phyloP scores from a whole-genome alignment of 257 asterid species.

The Solanum clarkiae region DNA sequence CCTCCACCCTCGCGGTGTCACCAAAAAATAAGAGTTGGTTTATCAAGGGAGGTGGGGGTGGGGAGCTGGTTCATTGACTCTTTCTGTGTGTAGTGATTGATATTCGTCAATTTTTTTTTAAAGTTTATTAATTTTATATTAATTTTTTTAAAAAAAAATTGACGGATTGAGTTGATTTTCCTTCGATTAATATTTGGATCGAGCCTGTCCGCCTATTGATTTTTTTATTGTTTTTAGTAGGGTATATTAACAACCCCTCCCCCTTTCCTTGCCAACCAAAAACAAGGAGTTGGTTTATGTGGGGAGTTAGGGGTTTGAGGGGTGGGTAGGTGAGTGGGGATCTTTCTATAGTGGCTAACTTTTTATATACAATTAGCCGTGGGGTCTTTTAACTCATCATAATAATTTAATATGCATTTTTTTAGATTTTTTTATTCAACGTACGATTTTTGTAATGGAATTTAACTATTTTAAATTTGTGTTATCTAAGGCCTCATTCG shows the following conservation, averaged over 20 bases:
- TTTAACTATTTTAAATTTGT: no score
- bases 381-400: not conserved
- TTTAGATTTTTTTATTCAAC: no score
- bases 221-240: no score
- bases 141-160: no score
- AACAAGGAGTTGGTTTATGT: not conserved
- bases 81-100: no score
- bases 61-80: not conserved
- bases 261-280: not conserved
- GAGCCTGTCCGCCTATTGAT: no score
- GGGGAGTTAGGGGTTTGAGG: not conserved
- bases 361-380: not conserved
- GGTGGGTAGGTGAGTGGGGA: not conserved
- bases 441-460: fast-evolving
- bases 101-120: no score
- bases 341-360: not conserved
- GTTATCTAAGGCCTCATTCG: fast-evolving
- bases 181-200: no score
- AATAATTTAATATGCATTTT: not conserved
- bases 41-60: not conserved
- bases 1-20: no score
- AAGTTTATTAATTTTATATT: no score
- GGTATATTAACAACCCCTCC: not conserved
- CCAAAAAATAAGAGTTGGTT: not conserved
- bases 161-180: no score